Evolutionary conservation across 768 basidiomycete species (phyloP).

Genomic region (Russula griseocarnosa): DNA sequence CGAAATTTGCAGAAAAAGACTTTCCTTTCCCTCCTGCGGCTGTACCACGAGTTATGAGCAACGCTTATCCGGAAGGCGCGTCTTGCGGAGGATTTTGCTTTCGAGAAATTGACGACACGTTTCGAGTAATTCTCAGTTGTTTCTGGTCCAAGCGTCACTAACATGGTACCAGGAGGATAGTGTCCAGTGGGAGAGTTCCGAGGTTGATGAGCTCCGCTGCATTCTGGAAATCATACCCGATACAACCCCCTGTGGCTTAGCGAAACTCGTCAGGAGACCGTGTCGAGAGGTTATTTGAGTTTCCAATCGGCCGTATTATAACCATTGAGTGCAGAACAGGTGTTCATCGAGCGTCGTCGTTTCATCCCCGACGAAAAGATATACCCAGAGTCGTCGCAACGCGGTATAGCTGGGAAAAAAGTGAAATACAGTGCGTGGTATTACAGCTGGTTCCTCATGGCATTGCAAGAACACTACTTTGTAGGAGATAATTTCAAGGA

Average conservation of each 20-base stretch:
- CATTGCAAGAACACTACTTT: background rate
- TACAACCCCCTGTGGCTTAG: constrained; percentile 23
- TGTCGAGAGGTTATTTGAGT: constrained; percentile 19
- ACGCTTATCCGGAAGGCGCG: constrained; percentile 7
- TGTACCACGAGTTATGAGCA: constrained; percentile 12
- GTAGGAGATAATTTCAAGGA: background rate
- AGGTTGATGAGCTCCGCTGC: constrained; percentile 20
- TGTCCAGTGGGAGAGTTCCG: constrained; percentile 13
- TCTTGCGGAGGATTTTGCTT: constrained; percentile 13
- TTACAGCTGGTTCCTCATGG: background rate
- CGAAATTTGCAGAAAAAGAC: background rate
- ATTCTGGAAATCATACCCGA: constrained; percentile 26
- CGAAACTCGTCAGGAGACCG: constrained; percentile 23
- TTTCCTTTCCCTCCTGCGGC: constrained; percentile 3
- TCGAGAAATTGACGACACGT: constrained; percentile 7
- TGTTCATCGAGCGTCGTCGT: constrained; percentile 18
- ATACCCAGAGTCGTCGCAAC: constrained; percentile 4
- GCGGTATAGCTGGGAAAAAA: background rate
- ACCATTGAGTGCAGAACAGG: constrained; percentile 1
- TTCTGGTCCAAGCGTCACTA: background rate
- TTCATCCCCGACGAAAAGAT: constrained; percentile 15
- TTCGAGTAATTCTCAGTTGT: background rate
- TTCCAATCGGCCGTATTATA: background rate
- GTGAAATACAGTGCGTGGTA: constrained; percentile 1
- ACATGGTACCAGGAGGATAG: background rate